Conservation (phyloP, 305 asterid genomes). For the Galium porrigens region DNA sequence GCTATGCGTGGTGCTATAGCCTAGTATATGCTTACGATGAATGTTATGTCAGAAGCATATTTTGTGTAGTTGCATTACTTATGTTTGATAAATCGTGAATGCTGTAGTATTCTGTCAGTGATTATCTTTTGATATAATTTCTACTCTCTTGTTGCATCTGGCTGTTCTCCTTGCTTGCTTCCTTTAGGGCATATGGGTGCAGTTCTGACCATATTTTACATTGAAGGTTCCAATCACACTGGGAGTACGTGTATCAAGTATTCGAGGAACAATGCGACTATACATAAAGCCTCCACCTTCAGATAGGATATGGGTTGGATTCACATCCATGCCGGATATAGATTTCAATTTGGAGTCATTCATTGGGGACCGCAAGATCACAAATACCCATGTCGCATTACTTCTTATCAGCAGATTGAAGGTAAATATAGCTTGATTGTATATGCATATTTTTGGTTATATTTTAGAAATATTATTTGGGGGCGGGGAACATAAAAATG, state of each 20-base stretch:
- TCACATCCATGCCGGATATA: conserved; percentile 77
- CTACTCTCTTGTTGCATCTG: background rate
- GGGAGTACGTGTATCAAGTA: conserved; percentile 59
- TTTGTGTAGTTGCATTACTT: background rate
- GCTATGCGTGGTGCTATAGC: background rate
- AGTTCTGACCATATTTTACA: conserved; percentile 9
- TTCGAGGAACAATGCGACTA: conserved; percentile 64
- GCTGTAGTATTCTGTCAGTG: background rate
- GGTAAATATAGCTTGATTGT: conserved; percentile 30
- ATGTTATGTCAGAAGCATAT: background rate
- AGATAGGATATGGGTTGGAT: conserved; percentile 82
- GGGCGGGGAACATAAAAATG: background rate
- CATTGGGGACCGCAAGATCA: conserved; percentile 71
- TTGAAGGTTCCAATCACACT: conserved; percentile 73
- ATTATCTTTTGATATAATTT: background rate
- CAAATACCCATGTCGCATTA: conserved; percentile 57
- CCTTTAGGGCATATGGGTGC: background rate
- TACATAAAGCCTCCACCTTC: conserved; percentile 90
- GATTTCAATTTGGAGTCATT: conserved; percentile 65
- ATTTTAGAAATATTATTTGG: background rate
- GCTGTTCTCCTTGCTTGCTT: background rate
- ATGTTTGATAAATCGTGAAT: background rate
- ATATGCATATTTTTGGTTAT: background rate
- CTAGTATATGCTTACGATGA: background rate
- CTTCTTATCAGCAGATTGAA: conserved; percentile 63